These are phyloP conservation scores for Pseudocohnilembus persalinus DNA, from an alignment of 169 alveolate species.

Conservation along the genomic window DNA sequence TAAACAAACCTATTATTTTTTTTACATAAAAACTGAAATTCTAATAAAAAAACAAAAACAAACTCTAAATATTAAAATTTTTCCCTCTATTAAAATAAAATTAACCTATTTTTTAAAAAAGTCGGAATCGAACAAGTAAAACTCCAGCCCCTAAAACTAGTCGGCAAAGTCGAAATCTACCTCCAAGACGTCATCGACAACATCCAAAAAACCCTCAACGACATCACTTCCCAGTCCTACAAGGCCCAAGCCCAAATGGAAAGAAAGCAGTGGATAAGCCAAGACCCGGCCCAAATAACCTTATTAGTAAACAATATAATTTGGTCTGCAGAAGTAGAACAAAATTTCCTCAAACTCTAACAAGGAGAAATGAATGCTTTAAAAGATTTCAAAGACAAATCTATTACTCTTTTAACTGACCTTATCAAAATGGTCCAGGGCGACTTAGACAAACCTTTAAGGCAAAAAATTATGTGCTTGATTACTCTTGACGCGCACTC, in stretches of 20 bases:
- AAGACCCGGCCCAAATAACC: slow-evolving; percentile 90
- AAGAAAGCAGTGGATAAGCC: slow-evolving; percentile 85
- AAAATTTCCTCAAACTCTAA: slow-evolving; percentile 66
- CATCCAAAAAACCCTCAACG: slow-evolving; percentile 80
- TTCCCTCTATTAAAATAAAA: too few species aligned
- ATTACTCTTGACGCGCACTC: slow-evolving; percentile 96
- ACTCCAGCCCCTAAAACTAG: slow-evolving; percentile 84
- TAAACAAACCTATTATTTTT: too few species aligned
- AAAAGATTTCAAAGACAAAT: slow-evolving; percentile 68
- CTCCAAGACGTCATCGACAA: slow-evolving; percentile 88
- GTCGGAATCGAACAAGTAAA: slow-evolving; percentile 89
- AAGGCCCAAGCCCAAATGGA: slow-evolving; percentile 55
- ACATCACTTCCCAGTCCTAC: slow-evolving; percentile 75
- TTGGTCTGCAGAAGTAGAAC: slow-evolving; percentile 87
- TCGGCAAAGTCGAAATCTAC: slow-evolving; percentile 93
- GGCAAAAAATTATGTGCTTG: slow-evolving; percentile 93
- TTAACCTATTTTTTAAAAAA: too few species aligned
- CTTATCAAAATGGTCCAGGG: slow-evolving; percentile 92
- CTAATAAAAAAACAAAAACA: too few species aligned
- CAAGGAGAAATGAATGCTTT: slow-evolving; percentile 76
- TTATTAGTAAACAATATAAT: slow-evolving; percentile 87
- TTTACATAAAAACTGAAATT: too few species aligned
- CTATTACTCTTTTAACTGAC: slow-evolving; percentile 77
- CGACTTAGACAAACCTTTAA: slow-evolving; percentile 82
- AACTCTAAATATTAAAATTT: too few species aligned